Conservation (phyloP, 306 rosid species). For the Prunus mume region DNA sequence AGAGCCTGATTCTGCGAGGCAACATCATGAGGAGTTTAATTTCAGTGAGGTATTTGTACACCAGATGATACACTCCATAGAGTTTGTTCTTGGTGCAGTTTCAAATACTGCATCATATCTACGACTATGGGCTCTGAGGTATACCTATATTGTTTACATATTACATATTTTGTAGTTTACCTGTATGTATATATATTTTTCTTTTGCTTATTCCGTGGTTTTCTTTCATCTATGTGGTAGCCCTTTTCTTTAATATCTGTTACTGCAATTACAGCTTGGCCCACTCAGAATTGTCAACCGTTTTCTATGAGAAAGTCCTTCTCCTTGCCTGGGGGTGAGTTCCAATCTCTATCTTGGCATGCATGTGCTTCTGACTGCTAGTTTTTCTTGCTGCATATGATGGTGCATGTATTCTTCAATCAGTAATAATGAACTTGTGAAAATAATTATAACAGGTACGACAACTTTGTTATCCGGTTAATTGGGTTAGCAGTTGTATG, state of each 20-base stretch:
- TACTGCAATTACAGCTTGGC: constrained; percentile 74
- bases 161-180: neutral
- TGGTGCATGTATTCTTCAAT: constrained; percentile 3
- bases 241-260: constrained; percentile 24
- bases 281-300: constrained; percentile 96
- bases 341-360: constrained; percentile 8
- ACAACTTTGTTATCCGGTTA: constrained; percentile 72
- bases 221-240: constrained; percentile 15
- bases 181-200: neutral
- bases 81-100: constrained; percentile 96
- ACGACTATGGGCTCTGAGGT: constrained; percentile 99
- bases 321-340: constrained; percentile 99
- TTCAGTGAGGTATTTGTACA: constrained; percentile 97
- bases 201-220: constrained; percentile 15
- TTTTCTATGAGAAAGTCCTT: constrained; percentile 95
- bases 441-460: constrained; percentile 61
- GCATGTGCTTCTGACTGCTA: neutral
- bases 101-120: constrained; percentile 99
- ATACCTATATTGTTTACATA: constrained; percentile 8
- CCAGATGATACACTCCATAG: constrained; percentile 98
- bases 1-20: constrained; percentile 90
- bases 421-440: constrained; percentile 23
- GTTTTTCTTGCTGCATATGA: neutral
- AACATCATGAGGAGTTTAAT: constrained; percentile 82
- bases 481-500: constrained; percentile 86